Evolutionary conservation across 2,329 filamentous ascomycete genomes (phyloP), one percentile per base, ranked within the genome.

Genomic region (Botrytis medusae): DNA sequence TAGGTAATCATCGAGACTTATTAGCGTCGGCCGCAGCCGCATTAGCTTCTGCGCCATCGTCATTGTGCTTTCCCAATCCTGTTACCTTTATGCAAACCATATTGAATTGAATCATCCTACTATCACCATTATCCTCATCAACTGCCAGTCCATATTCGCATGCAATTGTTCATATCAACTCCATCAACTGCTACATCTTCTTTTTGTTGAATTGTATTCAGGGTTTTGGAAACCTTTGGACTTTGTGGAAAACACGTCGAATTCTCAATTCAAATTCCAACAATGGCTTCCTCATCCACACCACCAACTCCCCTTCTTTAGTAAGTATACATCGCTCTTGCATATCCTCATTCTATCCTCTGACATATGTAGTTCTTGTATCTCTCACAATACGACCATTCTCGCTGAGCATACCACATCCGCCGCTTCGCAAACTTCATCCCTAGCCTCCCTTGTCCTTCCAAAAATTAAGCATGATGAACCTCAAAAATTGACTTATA

Each of bases 341-440:
- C 25, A 73, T 9, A 34, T 29, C 9, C 46, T 34, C 6, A 25
- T 59, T 70, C 71, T 62, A 62, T 34, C 63, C 32, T 60, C 72
- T 75, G 44, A 76, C 68, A 64, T 67, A 48, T 29, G 14, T 65
- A 97, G 94, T 85, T 91, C 94, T 78, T 98, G 96, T 85, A 96
- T 99, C 83, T 94, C 96, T 69, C 91, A 98, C 85, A 92, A 96
- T 81, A 93, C 90, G 72, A 98, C 95, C 63, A 97, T 99, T 84
- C 91, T 99, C 75, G 86, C 93, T 80, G 96, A 99, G 85, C 95
- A 97, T 85, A 97, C 94, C 67, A 91, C 93, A 48, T 94, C 94
- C 2, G 92, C 94, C 75, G 91, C 92, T 16, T 93, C 92, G 60
- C 90, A 93, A 78, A 93, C 93, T 73, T 94, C 94, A 7, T 94